These are phyloP conservation scores for Cicer judaicum DNA, from an alignment of 306 rosid genomes.

Conservation along the genomic window DNA sequence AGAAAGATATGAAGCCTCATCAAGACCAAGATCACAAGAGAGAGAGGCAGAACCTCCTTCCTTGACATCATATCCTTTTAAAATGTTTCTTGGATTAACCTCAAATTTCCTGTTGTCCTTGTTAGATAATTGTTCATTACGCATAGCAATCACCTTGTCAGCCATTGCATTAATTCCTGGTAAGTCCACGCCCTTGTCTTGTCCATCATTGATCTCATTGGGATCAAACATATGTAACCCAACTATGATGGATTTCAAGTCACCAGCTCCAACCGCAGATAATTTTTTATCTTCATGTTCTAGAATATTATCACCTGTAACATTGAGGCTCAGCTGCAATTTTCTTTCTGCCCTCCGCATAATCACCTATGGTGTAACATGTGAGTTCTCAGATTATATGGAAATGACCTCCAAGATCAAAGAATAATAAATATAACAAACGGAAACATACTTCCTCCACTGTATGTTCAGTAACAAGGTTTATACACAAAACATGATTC, in stretches of 20 bases:
- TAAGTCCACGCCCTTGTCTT: constrained; percentile 50
- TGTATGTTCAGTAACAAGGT: constrained; percentile 70
- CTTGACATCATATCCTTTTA: constrained; percentile 49
- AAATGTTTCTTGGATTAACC: constrained; percentile 58
- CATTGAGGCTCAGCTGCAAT: constrained; percentile 81
- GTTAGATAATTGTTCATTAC: constrained; percentile 46
- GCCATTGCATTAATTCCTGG: constrained; percentile 71
- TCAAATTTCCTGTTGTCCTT: constrained; percentile 74
- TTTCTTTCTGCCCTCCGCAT: constrained; percentile 94
- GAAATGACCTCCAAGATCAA: constrained; percentile 2
- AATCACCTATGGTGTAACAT: constrained; percentile 64
- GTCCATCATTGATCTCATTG: constrained; percentile 51
- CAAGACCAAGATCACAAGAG: constrained; percentile 59
- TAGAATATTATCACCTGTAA: constrained; percentile 65
- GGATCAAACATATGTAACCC: constrained; percentile 76
- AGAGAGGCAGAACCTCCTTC: constrained; percentile 53
- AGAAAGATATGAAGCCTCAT: constrained; percentile 79
- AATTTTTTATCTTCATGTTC: constrained; percentile 57
- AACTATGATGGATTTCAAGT: constrained; percentile 81
- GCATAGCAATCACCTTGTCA: constrained; percentile 72
- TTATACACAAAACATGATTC: constrained; percentile 77
- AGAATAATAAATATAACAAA: constrained; percentile 27
- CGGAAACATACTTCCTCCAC: constrained; percentile 80
- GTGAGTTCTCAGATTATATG: constrained; percentile 36
- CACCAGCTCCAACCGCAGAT: constrained; percentile 60